Evolutionary conservation across 1,139 yeast genomes (phyloP).

Genomic region (Geotrichum macrosporum): DNA sequence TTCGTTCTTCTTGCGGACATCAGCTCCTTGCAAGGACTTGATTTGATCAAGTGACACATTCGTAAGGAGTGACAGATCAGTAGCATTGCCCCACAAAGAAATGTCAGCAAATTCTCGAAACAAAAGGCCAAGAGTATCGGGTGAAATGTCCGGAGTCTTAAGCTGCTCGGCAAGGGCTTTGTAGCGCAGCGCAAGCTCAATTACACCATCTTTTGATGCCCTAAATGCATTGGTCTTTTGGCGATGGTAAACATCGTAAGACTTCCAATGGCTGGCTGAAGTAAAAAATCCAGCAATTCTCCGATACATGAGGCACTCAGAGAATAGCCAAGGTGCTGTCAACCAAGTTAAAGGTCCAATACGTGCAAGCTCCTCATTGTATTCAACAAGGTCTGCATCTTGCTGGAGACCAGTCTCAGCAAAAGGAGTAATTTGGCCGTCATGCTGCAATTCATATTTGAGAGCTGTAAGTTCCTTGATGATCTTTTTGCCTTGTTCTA

Average conservation of each 20-base stretch:
- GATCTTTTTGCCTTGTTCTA: conserved; percentile 38
- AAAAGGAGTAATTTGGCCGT: conserved; percentile 29
- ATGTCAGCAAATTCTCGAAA: conserved; percentile 73
- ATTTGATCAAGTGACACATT: conserved; percentile 76
- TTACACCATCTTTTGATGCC: conserved; percentile 72
- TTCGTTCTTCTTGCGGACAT: conserved; percentile 77
- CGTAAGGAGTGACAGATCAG: conserved; percentile 76
- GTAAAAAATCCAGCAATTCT: conserved; percentile 49
- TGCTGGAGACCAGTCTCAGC: conserved; percentile 26
- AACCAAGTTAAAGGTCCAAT: conserved; percentile 57
- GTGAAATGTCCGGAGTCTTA: conserved; percentile 36
- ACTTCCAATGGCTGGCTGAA: conserved; percentile 47
- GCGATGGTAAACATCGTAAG: conserved; percentile 65
- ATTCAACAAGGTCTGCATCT: conserved; percentile 33
- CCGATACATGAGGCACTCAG: conserved; percentile 83
- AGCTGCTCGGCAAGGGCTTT: conserved; percentile 45
- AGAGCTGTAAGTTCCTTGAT: conserved; percentile 38
- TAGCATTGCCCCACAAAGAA: conserved; percentile 97
- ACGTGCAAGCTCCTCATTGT: conserved; percentile 42
- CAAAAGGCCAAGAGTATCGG: conserved; percentile 45
- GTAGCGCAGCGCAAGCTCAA: conserved; percentile 75
- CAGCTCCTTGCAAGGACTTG: conserved; percentile 85
- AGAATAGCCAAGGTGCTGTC: conserved; percentile 86
- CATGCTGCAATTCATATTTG: conserved; percentile 36
- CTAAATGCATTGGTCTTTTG: conserved; percentile 71